Evolutionary conservation across 2,329 filamentous ascomycete species (phyloP), one percentile per base, ranked within the genome.

Genomic region (Albifimbria verrucaria): DNA sequence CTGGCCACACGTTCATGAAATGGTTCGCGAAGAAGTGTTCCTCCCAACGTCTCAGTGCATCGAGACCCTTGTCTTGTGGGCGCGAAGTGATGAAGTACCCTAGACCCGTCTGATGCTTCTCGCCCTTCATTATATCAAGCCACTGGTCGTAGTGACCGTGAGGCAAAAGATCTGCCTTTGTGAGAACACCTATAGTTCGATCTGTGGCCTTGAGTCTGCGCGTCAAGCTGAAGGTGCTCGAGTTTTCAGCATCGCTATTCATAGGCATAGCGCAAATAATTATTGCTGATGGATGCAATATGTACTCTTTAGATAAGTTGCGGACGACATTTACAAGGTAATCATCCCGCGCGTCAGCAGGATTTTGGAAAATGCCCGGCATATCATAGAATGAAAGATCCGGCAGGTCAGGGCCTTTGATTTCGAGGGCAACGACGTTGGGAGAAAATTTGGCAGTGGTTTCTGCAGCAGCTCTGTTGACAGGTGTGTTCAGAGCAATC

Each of bases 321-420:
- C 85, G 78, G 0, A 96, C 88, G 0, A 94, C 83, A 0, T 79
- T 75, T 12, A 92, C 87, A 0, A 93, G 73, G 52, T 89, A 89
- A 10, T 81, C 76, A 17, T 92, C 85, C 3, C 82, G 75, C 7
- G 80, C 80, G 7, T 84, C 77, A 2, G 84, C 82, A 0, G 86
- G 80, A 7, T 87, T 87, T 20, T 85, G 83, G 56, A 96, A 93
- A 0, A 95, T 84, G 0, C 92, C 92, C 0, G 92, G 92, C 1
- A 96, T 77, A 55, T 96, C 92, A 55, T 90, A 93, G 61, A 96
- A 95, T 0, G 87, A 90, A 0, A 96, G 67, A 6, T 90, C 85
- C 0, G 90, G 87, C 0, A 93, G 77, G 0, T 77, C 78, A 0
- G 88, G 88, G 0, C 87, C 88, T 0, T 83, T 83, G 23, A 96